Conservation (phyloP, 768 basidiomycete species). For the Lactifluus volemus region DNA sequence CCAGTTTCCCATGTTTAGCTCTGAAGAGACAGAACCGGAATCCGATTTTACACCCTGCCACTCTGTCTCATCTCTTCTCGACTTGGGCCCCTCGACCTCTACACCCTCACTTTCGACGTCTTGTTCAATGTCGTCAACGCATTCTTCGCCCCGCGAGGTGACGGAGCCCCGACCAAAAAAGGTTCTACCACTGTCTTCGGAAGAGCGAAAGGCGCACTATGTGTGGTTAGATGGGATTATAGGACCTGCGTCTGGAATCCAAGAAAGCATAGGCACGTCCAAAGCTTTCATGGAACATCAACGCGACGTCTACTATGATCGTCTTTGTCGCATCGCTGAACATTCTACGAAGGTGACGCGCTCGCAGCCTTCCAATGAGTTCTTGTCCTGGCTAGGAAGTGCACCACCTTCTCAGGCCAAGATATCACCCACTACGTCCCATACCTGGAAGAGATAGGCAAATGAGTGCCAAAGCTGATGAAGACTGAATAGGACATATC, state of each 20-base stretch:
- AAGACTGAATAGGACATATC: too few relatives aligned
- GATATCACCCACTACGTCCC: too few relatives aligned
- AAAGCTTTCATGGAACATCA: slow-evolving; percentile 42
- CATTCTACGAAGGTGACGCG: background rate
- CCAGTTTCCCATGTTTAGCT: slow-evolving; percentile 5
- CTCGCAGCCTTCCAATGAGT: too few relatives aligned
- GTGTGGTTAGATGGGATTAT: slow-evolving; percentile 41
- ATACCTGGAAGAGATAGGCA: too few relatives aligned
- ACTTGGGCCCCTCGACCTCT: slow-evolving; percentile 10
- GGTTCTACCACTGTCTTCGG: slow-evolving; percentile 13
- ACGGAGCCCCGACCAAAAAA: background rate
- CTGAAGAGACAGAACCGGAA: background rate
- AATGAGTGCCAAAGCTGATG: too few relatives aligned
- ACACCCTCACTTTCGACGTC: background rate
- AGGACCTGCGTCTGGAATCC: slow-evolving; percentile 37
- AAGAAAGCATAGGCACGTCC: slow-evolving; percentile 47
- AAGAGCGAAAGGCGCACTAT: slow-evolving; percentile 46
- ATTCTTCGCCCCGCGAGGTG: slow-evolving; percentile 9
- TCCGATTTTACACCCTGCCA: slow-evolving; percentile 1
- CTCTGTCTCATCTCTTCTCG: slow-evolving; percentile 20
- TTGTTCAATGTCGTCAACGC: slow-evolving; percentile 2
- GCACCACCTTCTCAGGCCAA: too few relatives aligned
- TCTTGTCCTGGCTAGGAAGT: too few relatives aligned
- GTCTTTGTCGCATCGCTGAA: slow-evolving; percentile 21
- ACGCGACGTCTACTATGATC: slow-evolving; percentile 39